A percentile compares a stretch with the other conserved stretches of the same genome.
Conservation (phyloP, 305 asterid genomes). For the Solanum hybrid region DNA sequence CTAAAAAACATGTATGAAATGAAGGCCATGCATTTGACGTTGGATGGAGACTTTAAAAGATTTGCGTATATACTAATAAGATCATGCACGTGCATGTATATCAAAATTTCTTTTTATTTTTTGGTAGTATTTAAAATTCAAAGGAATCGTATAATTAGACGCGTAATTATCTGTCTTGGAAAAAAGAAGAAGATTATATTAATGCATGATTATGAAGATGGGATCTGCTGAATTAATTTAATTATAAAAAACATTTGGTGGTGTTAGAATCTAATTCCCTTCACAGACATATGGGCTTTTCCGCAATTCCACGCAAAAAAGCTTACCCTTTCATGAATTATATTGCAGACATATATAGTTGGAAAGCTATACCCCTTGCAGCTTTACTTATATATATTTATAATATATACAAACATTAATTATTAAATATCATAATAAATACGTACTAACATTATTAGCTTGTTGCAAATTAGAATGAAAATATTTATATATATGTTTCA, state of each 20-base stretch:
- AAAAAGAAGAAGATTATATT: not conserved
- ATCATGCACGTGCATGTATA: not conserved
- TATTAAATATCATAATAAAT: not conserved
- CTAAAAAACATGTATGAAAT: not conserved
- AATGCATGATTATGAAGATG: slow-evolving; percentile 6
- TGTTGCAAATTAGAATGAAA: not conserved
- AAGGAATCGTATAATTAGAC: not conserved
- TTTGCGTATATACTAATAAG: not conserved
- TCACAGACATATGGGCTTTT: slow-evolving; percentile 18
- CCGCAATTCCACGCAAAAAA: slow-evolving; percentile 20
- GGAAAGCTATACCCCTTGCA: slow-evolving; percentile 17
- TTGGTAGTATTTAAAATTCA: not conserved
- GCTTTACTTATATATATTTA: slow-evolving; percentile 11
- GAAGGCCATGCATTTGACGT: slow-evolving; percentile 4
- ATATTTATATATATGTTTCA: not conserved
- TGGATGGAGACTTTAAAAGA: not conserved
- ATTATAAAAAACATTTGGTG: slow-evolving; percentile 9
- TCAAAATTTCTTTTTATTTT: not conserved
- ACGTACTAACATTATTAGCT: not conserved
- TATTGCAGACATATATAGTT: slow-evolving; percentile 15
- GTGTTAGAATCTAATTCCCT: slow-evolving; percentile 31
- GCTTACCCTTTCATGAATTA: not conserved
- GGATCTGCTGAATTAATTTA: not conserved
- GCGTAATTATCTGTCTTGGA: not conserved
- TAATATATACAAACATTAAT: too few species aligned